A percentile compares a stretch with the other conserved stretches of the same genome.
Conservation (phyloP, 257 asterid genomes). For the Solanum lignicaule region DNA sequence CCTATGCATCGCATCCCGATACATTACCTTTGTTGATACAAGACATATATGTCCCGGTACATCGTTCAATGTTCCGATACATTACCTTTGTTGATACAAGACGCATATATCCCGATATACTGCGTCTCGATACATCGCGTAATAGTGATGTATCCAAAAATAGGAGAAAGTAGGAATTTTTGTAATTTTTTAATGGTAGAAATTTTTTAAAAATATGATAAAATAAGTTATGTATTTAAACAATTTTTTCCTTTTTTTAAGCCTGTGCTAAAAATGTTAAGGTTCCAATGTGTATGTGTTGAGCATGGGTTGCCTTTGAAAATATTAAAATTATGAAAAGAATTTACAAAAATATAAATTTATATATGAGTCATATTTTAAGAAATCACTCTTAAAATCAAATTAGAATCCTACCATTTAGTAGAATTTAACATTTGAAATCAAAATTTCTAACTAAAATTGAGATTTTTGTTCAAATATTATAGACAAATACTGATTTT, state of each 20-base stretch:
- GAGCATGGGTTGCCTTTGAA: neutral
- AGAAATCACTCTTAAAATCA: too few species aligned
- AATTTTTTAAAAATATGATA: rapidly evolving
- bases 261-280: neutral
- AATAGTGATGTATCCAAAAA: neutral
- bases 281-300: neutral
- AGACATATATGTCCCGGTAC: neutral
- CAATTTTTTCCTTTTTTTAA: too few species aligned
- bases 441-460: neutral
- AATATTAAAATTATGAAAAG: neutral
- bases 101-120: neutral
- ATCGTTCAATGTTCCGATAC: too few species aligned
- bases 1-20: too few species aligned
- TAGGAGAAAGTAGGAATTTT: too few species aligned
- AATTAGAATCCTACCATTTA: neutral
- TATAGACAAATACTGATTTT: neutral
- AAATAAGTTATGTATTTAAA: neutral
- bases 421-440: neutral
- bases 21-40: neutral
- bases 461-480: neutral
- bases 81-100: neutral
- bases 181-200: too few species aligned
- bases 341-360: too few species aligned
- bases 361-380: neutral
- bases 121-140: too few species aligned